phyloP scores from a whole-genome alignment of 2,329 filamentous ascomycete species.

The Polychaeton citri region DNA sequence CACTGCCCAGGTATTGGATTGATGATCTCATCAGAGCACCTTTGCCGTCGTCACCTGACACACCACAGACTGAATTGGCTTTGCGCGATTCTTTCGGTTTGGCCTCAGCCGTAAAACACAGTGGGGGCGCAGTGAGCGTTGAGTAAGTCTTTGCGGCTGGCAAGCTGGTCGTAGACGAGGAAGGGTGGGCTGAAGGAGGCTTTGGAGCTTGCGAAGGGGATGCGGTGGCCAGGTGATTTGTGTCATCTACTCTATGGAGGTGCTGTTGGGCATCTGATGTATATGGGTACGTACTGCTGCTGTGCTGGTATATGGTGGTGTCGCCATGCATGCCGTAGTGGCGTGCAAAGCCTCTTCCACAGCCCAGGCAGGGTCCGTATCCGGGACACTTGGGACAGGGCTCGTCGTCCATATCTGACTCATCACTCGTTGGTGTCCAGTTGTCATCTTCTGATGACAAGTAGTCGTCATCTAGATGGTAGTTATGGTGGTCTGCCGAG shows the following conservation, averaged over 20 bases:
- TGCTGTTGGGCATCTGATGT: not conserved
- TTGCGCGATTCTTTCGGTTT: not conserved
- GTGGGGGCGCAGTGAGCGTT: too few relatives aligned
- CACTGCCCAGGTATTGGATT: not conserved
- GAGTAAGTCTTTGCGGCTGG: too few relatives aligned
- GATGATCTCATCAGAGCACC: not conserved
- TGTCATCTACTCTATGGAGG: not conserved
- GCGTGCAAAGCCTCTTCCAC: not conserved
- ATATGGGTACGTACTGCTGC: not conserved
- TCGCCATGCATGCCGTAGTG: too few relatives aligned
- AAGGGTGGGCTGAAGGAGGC: too few relatives aligned
- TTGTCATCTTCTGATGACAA: slow-evolving; percentile 8
- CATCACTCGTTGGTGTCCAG: slow-evolving; percentile 9
- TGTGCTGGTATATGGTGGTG: too few relatives aligned
- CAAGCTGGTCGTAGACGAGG: too few relatives aligned
- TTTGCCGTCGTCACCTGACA: not conserved
- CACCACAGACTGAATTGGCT: not conserved
- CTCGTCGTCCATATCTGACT: not conserved
- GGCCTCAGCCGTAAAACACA: too few relatives aligned
- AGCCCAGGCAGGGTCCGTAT: not conserved
- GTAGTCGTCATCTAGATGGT: not conserved
- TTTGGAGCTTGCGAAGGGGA: too few relatives aligned
- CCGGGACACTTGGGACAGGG: not conserved
- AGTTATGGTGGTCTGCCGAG: slow-evolving; percentile 5
- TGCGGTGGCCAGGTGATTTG: not conserved